A percentile compares a stretch with the other conserved stretches of the same genome.
These are phyloP conservation scores for Emergomyces pasteurianus DNA, from an alignment of 2,329 filamentous ascomycete species.

Conservation along the genomic window DNA sequence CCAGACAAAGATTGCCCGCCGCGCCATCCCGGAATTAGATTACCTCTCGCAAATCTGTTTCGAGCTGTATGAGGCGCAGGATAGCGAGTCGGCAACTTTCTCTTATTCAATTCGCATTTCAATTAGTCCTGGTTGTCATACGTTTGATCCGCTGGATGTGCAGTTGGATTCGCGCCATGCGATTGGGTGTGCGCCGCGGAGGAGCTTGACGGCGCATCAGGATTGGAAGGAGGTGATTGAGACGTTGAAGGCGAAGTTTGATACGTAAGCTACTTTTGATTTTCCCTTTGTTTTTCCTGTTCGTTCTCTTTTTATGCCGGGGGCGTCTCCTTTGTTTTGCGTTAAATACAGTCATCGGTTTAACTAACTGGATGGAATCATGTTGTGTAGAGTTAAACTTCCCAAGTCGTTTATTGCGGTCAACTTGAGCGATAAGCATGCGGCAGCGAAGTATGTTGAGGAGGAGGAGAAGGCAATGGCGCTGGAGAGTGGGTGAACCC, in stretches of 20 bases:
- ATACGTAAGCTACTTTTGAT: constrained; percentile 57
- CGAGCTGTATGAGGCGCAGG: constrained; percentile 91
- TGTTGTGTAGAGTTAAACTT: constrained; percentile 33
- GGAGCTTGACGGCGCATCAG: constrained; percentile 78
- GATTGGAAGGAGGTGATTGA: constrained; percentile 98
- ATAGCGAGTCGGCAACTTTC: constrained; percentile 63
- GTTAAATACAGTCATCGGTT: not conserved
- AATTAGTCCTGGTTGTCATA: constrained; percentile 89
- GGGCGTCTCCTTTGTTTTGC: too few species aligned
- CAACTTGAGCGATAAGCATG: constrained; percentile 39
- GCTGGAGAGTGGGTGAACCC: not conserved
- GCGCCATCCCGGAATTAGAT: constrained; percentile 91
- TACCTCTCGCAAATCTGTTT: constrained; percentile 98
- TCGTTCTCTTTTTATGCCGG: too few species aligned
- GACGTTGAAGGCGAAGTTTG: constrained; percentile 86
- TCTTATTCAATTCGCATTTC: constrained; percentile 95
- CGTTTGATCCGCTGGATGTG: constrained; percentile 90
- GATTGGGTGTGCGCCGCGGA: constrained; percentile 83
- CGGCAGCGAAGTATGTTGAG: constrained; percentile 11
- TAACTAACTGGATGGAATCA: constrained; percentile 4
- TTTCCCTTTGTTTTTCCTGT: too few species aligned
- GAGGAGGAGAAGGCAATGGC: not conserved
- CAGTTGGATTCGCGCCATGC: constrained; percentile 93
- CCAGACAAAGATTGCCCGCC: constrained; percentile 90
- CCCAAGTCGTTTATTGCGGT: constrained; percentile 41